Evolutionary conservation across 148 eudicot species (phyloP).

Genomic region (Vaccinium darrowii): DNA sequence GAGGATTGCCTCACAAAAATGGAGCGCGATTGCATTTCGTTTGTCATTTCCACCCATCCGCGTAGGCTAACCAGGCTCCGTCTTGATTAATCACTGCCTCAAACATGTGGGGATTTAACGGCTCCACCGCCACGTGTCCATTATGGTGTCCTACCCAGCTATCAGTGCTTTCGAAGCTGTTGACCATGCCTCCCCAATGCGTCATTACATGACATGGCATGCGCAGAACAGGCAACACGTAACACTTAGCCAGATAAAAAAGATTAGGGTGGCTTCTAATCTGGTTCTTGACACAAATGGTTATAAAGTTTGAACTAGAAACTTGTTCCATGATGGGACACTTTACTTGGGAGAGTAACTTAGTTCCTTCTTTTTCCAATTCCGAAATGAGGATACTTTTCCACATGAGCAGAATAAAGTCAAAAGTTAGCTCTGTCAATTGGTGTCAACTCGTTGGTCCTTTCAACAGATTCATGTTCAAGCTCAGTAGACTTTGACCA

Average conservation of each 20-base stretch:
- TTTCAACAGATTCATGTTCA: not conserved
- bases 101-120: not conserved
- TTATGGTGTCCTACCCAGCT: not conserved
- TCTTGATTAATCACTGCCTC: not conserved
- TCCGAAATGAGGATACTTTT: not conserved
- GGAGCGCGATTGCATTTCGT: not conserved
- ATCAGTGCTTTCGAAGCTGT: not conserved
- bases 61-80: not conserved
- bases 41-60: not conserved
- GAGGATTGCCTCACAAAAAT: not conserved
- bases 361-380: not conserved
- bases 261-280: not conserved
- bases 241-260: not conserved
- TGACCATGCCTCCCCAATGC: not conserved
- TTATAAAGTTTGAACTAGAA: not conserved
- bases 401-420: not conserved
- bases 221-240: not conserved
- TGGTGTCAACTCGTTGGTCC: not conserved
- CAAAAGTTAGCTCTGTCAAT: not conserved
- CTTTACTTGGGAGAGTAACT: not conserved
- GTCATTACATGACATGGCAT: not conserved
- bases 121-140: not conserved
- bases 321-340: not conserved
- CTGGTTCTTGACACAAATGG: not conserved
- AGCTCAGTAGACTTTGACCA: slow-evolving; percentile 4